phyloP scores from a whole-genome alignment of 139 green algal genomes.

The Limnomonas spitsbergensis region DNA sequence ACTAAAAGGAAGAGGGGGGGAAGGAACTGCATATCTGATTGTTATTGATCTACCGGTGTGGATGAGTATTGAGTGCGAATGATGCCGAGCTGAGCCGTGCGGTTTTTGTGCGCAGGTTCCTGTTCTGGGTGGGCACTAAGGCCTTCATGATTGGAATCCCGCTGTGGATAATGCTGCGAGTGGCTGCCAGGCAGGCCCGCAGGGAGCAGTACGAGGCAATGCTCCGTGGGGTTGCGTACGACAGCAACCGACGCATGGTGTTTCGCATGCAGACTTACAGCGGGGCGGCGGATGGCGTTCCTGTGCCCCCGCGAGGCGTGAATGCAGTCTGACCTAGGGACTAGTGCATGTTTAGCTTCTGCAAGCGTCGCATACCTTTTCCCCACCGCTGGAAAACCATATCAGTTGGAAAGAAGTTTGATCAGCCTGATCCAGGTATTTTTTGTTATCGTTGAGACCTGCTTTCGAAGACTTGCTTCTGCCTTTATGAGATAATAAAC shows the following conservation, averaged over 20 bases:
- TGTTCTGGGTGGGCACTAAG: constrained; percentile 45
- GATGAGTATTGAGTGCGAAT: not conserved
- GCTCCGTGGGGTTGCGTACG: constrained; percentile 18
- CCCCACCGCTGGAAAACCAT: too few relatives aligned
- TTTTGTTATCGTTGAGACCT: too few relatives aligned
- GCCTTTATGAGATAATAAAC: too few relatives aligned
- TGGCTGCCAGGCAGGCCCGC: constrained; percentile 27
- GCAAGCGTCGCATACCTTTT: too few relatives aligned
- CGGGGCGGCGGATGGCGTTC: not conserved
- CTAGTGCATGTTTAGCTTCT: too few relatives aligned
- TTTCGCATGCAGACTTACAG: constrained; percentile 22
- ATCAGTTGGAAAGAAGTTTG: too few relatives aligned
- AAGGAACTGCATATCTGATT: too few relatives aligned
- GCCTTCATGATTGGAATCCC: constrained; percentile 44
- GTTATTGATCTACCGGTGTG: too few relatives aligned
- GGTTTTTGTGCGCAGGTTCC: constrained; percentile 18
- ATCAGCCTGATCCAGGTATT: too few relatives aligned
- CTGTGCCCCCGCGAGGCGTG: not conserved
- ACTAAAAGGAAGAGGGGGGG: too few relatives aligned
- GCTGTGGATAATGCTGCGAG: constrained; percentile 29
- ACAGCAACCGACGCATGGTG: constrained; percentile 13
- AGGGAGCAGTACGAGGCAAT: constrained; percentile 40
- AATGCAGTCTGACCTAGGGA: constrained; percentile 5
- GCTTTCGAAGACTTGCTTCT: too few relatives aligned
- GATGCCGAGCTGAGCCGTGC: not conserved